phyloP scores from a whole-genome alignment of 305 asterid species.

The Solanum hybrid region DNA sequence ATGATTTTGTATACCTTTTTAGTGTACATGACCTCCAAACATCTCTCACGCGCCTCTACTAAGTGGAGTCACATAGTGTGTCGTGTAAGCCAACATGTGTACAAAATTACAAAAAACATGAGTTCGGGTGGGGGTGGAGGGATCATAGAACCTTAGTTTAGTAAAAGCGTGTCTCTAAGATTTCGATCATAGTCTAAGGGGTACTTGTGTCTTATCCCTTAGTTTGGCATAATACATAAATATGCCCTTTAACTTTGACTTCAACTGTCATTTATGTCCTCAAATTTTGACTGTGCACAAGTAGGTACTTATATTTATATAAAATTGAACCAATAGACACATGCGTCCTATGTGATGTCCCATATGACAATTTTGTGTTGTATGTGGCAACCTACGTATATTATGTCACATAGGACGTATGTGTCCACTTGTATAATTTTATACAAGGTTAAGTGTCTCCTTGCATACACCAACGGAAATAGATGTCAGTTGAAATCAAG shows the following conservation, averaged over 20 bases:
- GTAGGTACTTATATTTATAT: too few relatives aligned
- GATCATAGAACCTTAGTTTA: neutral
- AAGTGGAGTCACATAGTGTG: neutral
- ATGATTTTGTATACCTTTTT: too few relatives aligned
- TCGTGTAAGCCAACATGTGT: too few relatives aligned
- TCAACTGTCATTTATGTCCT: neutral
- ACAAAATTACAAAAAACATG: neutral
- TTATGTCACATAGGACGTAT: neutral
- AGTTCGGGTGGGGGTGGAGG: neutral
- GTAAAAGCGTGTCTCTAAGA: too few relatives aligned
- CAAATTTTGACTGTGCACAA: neutral
- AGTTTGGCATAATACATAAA: neutral
- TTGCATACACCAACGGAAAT: neutral
- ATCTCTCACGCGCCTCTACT: neutral
- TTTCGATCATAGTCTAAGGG: neutral
- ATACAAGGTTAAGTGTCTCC: neutral
- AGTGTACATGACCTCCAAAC: neutral
- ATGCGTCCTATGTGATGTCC: neutral
- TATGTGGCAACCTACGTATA: neutral
- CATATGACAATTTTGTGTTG: neutral
- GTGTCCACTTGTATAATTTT: too few relatives aligned
- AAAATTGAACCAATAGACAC: too few relatives aligned
- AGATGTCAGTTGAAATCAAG: neutral
- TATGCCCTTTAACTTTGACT: neutral
- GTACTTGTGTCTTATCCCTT: neutral